Conservation (phyloP, 2,329 filamentous ascomycete species). For the Fusarium sterilihyphosum region DNA sequence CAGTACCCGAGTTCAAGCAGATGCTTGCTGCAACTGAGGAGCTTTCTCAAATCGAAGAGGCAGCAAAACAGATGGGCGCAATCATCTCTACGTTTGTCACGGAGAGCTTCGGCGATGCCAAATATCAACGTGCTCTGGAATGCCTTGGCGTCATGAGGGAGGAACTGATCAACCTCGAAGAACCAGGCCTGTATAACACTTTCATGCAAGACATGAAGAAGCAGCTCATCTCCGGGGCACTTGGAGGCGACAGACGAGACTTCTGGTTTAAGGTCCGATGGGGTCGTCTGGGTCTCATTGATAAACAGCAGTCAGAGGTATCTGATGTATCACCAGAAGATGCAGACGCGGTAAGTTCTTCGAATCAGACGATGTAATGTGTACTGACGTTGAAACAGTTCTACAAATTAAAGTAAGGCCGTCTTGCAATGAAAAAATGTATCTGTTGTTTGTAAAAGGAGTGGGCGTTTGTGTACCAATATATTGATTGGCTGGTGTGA, state of each 20-base stretch:
- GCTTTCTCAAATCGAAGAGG: constrained; percentile 70
- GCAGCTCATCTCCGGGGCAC: constrained; percentile 72
- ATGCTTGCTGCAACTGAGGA: constrained; percentile 70
- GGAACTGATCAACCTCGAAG: constrained; percentile 78
- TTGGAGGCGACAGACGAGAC: constrained; percentile 81
- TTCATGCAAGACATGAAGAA: constrained; percentile 78
- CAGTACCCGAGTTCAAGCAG: constrained; percentile 91
- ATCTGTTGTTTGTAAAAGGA: neutral
- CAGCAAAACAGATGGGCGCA: constrained; percentile 76
- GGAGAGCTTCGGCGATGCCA: constrained; percentile 78
- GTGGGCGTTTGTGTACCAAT: neutral
- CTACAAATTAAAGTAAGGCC: constrained; percentile 51
- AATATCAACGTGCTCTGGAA: constrained; percentile 80
- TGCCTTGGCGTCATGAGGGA: constrained; percentile 81
- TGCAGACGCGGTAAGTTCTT: constrained; percentile 66
- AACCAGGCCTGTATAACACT: constrained; percentile 79
- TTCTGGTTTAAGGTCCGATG: constrained; percentile 82
- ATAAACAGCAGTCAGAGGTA: constrained; percentile 67
- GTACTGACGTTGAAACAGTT: constrained; percentile 48
- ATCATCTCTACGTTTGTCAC: constrained; percentile 76
- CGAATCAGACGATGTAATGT: neutral
- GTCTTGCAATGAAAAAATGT: neutral
- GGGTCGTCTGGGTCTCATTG: constrained; percentile 77
- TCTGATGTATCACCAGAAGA: constrained; percentile 76
- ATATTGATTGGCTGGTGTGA: constrained; percentile 7